phyloP scores from a whole-genome alignment of 2,329 filamentous ascomycete species.

The Pseudogymnoascus sp. region DNA sequence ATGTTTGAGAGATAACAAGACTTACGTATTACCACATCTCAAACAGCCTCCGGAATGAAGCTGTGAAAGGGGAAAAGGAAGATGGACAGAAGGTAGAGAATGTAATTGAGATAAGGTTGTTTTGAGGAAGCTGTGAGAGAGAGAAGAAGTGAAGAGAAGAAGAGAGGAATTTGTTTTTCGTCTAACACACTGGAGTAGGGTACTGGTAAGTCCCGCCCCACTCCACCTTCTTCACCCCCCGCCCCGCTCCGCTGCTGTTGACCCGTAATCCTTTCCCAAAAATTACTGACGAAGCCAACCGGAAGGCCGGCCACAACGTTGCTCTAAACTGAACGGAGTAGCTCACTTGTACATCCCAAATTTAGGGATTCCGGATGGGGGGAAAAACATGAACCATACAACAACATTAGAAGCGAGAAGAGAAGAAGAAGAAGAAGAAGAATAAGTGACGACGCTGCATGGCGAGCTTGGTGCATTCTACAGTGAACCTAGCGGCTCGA shows the following conservation, averaged over 20 bases:
- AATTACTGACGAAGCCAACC: conserved; percentile 4
- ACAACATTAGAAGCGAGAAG: background rate
- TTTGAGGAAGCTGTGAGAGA: conserved; percentile 8
- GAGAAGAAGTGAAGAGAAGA: background rate
- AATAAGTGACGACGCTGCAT: background rate
- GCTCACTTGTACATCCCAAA: background rate
- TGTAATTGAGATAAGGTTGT: background rate
- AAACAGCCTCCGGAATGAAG: background rate
- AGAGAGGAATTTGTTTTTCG: conserved; percentile 6
- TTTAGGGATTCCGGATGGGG: background rate
- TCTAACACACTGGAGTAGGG: background rate
- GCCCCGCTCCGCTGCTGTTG: background rate
- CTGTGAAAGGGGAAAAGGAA: background rate
- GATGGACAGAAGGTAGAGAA: background rate
- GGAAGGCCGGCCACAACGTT: background rate
- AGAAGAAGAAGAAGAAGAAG: background rate
- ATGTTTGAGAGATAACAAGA: background rate
- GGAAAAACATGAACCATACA: conserved; percentile 1
- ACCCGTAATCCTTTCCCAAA: background rate
- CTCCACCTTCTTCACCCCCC: background rate
- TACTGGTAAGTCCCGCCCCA: background rate
- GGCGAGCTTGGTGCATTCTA: background rate
- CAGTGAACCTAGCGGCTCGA: background rate
- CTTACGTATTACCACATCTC: background rate
- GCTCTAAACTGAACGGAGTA: conserved; percentile 3